Evolutionary conservation across 257 asterid species (phyloP), one percentile per base, ranked within the genome.

Genomic region (Coffea eugenioides): DNA sequence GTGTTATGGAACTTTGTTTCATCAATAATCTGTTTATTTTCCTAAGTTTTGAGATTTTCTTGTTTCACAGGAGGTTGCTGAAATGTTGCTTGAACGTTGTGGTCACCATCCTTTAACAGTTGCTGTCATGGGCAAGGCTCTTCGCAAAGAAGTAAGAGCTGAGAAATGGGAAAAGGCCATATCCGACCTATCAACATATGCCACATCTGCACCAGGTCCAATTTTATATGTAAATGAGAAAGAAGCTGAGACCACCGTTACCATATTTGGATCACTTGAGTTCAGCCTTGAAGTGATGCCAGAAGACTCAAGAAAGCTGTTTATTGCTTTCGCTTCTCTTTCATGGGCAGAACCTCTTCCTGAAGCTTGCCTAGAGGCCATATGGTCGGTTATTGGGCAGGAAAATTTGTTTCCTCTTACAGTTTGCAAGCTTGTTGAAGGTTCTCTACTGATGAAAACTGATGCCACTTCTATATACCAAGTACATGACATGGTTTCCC

Each of bases 101-200:
- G 87, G 87, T 36, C 84, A 84, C 81, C 87, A 84, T 67, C 87
- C 85, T 25, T 67, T 84, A 6, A 84, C 87, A 31, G 87, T 84
- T 69, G 87, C 87, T 52, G 87, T 84, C 72, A 81, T 84, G 83
- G 87, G 87, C 4, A 84, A 84, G 81, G 85, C 87, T 51, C 87
- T 84, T 59, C 67, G 87, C 66, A 78, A 74, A 78, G 87, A 84
- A 78, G 46, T 57, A 61, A 81, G 87, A 74, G 27, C 83, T 16
- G 83, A 81, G 52, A 84, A 84, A 81, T 84, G 87, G 87, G 87
- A 84, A 52, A 74, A 84, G 68, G 87, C 87, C 57, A 84, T 84
- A 4, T 34, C 77, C 62, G 65, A 84, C 49, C 74, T 84, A 73
- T 84, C 87, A 46, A 84, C 79, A 1, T 84, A 81, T 39, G 85